phyloP scores from a whole-genome alignment of 2,329 filamentous ascomycete genomes.

The Ophiosphaerella narmari region DNA sequence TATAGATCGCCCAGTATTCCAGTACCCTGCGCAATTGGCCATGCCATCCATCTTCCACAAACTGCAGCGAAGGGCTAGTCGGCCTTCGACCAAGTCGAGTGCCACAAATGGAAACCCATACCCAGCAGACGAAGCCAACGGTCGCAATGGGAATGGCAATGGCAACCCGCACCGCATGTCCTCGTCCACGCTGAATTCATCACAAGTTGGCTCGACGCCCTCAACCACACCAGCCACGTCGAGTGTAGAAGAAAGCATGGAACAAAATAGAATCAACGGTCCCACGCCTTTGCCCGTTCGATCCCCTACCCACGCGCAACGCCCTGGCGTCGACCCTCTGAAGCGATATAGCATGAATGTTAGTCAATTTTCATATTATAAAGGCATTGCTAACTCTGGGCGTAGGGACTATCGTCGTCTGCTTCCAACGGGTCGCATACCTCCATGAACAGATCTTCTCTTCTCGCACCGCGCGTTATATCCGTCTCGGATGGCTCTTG shows the following conservation, averaged over 20 bases:
- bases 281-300: conserved; percentile 46
- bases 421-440: conserved; percentile 54
- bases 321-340: conserved; percentile 38
- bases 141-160: conserved; percentile 22
- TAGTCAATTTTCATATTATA: conserved; percentile 7
- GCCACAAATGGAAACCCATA: conserved; percentile 15
- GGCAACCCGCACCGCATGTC: conserved; percentile 60
- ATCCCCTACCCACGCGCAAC: conserved; percentile 45
- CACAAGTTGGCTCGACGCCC: conserved; percentile 66
- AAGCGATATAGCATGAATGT: conserved; percentile 63
- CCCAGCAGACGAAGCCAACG: conserved; percentile 20
- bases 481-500: conserved; percentile 83
- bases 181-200: conserved; percentile 64
- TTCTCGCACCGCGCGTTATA: conserved; percentile 77
- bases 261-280: conserved; percentile 62
- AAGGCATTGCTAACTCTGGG: conserved; percentile 4
- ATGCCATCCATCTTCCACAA: conserved; percentile 72
- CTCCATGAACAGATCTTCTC: conserved; percentile 67
- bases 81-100: conserved; percentile 66
- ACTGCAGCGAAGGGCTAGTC: conserved; percentile 72
- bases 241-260: conserved; percentile 71
- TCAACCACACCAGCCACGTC: conserved; percentile 67
- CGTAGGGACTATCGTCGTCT: conserved; percentile 57
- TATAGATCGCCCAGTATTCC: conserved; percentile 10
- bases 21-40: conserved; percentile 14